Percentiles rank a stretch among this genome's conserved stretches.
Evolutionary conservation across 2,329 filamentous ascomycete genomes (phyloP).

Genomic region (Diaporthe destruens): DNA sequence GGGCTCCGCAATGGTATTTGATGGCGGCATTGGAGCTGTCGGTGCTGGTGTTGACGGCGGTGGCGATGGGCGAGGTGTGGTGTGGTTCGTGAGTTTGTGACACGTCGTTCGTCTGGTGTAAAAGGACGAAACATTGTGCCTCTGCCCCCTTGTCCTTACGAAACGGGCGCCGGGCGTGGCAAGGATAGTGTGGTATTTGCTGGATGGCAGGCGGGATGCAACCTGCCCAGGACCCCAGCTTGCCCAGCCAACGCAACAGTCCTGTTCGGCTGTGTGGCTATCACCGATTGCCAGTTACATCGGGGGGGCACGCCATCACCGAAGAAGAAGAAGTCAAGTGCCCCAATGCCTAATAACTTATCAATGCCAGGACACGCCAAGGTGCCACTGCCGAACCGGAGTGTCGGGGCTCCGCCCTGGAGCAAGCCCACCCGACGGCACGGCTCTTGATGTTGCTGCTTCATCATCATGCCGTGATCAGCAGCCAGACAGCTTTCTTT

Average conservation of each 20-base stretch:
- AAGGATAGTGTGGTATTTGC: slow-evolving; percentile 25
- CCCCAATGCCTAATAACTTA: no score
- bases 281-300: slow-evolving; percentile 29
- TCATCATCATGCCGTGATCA: background rate
- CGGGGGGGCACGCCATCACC: slow-evolving; percentile 16
- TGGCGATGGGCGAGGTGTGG: slow-evolving; percentile 2
- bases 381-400: background rate
- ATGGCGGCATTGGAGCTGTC: slow-evolving; percentile 10
- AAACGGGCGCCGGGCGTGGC: slow-evolving; percentile 22
- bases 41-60: background rate
- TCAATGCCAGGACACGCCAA: background rate
- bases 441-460: background rate
- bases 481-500: slow-evolving; percentile 18
- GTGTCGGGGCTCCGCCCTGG: background rate
- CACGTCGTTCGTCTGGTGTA: slow-evolving; percentile 26
- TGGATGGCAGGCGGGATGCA: slow-evolving; percentile 34
- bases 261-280: background rate
- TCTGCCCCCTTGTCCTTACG: slow-evolving; percentile 9
- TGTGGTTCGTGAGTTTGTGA: slow-evolving; percentile 30
- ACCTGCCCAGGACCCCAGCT: slow-evolving; percentile 18
- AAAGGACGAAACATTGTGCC: slow-evolving; percentile 22
- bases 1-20: slow-evolving; percentile 10
- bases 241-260: slow-evolving; percentile 9
- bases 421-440: background rate
- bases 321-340: no score